Percentiles rank a stretch among this genome's conserved stretches.
phyloP scores from a whole-genome alignment of 2,329 filamentous ascomycete genomes.

The Ophiosphaerella herpotricha region DNA sequence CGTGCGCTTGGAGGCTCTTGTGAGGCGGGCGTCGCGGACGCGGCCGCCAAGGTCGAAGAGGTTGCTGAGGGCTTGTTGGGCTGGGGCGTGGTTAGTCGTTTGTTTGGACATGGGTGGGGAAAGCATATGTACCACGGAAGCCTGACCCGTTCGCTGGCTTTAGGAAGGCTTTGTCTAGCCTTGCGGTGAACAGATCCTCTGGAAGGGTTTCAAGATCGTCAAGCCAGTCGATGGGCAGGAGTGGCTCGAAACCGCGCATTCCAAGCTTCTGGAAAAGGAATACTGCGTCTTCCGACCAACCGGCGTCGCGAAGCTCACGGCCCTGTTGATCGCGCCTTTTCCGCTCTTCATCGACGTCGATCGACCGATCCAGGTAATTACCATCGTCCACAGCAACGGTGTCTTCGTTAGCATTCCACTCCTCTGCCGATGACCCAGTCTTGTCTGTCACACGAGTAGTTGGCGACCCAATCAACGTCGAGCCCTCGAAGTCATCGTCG shows the following conservation, averaged over 20 bases:
- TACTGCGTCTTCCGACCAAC: constrained; percentile 59
- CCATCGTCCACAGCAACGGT: constrained; percentile 42
- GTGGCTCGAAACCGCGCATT: constrained; percentile 61
- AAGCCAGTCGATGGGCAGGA: constrained; percentile 58
- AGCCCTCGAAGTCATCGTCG: constrained; percentile 37
- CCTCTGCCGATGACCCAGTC: constrained; percentile 17
- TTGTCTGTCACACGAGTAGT: constrained; percentile 7
- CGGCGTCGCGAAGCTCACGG: constrained; percentile 45
- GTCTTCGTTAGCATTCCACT: constrained; percentile 45
- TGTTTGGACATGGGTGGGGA: not conserved
- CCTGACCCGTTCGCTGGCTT: constrained; percentile 49
- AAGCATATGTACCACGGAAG: constrained; percentile 49
- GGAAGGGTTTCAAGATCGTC: constrained; percentile 61
- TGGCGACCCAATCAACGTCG: constrained; percentile 29
- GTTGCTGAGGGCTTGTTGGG: constrained; percentile 55
- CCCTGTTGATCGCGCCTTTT: constrained; percentile 31
- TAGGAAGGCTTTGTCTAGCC: constrained; percentile 53
- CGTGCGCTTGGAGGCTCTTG: constrained; percentile 42
- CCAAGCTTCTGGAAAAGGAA: constrained; percentile 59
- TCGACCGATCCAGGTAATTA: constrained; percentile 28
- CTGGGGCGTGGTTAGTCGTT: constrained; percentile 34
- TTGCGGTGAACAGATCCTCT: constrained; percentile 55
- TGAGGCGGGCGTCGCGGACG: constrained; percentile 56
- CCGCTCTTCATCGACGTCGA: constrained; percentile 31
- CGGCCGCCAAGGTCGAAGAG: constrained; percentile 57